Base-by-base conservation (phyloP, 768 basidiomycete genomes). In the Podaxis carcinomalis region DNA sequence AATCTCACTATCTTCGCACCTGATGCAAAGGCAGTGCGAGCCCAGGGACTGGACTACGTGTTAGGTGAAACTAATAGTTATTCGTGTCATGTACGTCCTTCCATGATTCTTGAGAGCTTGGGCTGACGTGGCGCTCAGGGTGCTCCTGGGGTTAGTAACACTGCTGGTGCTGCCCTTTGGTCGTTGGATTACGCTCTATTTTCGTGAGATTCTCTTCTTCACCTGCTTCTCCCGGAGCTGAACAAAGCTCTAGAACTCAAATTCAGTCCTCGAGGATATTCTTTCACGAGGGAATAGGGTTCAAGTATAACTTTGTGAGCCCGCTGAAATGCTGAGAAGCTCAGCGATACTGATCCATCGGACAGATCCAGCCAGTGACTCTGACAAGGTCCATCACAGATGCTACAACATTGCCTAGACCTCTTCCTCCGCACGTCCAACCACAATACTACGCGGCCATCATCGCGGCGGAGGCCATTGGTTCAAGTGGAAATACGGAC, bases 101-200 rank as follows among this genome's bases (percentile, higher is more conserved):
- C 27, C 10, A 42, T 42, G n/a, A 14, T 58, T 5, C 23, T n/a
- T 3, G 16, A 9, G 19, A n/a, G 28, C 4, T 37, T 44, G 16
- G 61, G 23, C 14, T 25, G 16, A 21, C 7, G 27, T 13, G 1
- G 25, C 5, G 11, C 4, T 23, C 44, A 80, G 74, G 79, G 81
- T 50, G 76, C 80, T 14, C 76, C 80, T 49, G 83, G 83, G 2
- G 86, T 87, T 9, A 86, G 84, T 68, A 86, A 89, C 67, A 83
- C 82, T 0, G 87, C 83, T n/a, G 89, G 87, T 13, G 86, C 87
- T 0, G 83, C 85, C 16, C 70, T 90, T 19, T 90, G 88, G 88
- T 76, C 79, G 10, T 72, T 88, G 61, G 87, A 90, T 68, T 88
- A 89, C 69, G 74, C 80, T 1, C 72, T 90, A 2, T 86, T 79